These are phyloP conservation scores for Pichia phayaonensis DNA, from an alignment of 805 yeast genomes.

Conservation along the genomic window DNA sequence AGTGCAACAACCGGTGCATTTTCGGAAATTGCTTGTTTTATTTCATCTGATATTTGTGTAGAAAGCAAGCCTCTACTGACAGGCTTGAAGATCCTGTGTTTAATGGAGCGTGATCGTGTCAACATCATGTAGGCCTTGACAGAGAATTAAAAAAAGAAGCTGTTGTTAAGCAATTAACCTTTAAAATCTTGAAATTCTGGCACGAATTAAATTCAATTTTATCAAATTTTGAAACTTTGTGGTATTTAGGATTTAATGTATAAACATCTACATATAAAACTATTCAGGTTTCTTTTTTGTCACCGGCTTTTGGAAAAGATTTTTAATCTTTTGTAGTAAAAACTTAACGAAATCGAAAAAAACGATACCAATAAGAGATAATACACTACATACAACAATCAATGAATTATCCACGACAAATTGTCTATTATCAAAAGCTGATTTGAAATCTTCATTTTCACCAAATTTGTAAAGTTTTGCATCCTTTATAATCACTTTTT, in stretches of 20 bases:
- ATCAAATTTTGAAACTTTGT: not conserved
- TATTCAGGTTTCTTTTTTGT: not conserved
- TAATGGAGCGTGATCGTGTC: not conserved
- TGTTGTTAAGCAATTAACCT: not conserved
- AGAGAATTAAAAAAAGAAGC: not conserved
- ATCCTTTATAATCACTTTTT: conserved; percentile 12
- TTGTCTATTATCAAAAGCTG: conserved; percentile 36
- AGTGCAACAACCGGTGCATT: conserved; percentile 69
- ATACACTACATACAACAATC: conserved; percentile 24
- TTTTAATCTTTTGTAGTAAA: not conserved
- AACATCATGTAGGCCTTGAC: not conserved
- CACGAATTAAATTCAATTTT: not conserved
- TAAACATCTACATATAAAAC: not conserved
- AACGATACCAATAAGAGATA: conserved; percentile 8
- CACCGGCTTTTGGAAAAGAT: not conserved
- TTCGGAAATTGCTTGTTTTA: conserved; percentile 50
- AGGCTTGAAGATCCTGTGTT: not conserved
- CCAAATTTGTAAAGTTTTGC: conserved; percentile 20
- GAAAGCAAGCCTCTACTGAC: not conserved
- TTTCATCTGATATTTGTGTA: conserved; percentile 34
- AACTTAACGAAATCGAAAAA: conserved; percentile 10
- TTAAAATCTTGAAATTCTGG: not conserved
- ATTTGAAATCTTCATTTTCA: conserved; percentile 24
- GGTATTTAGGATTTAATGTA: not conserved
- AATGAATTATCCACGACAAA: conserved; percentile 45